These are phyloP conservation scores for Mortierella sp. DNA, from an alignment of 371 early-diverging fungal species.

Conservation along the genomic window DNA sequence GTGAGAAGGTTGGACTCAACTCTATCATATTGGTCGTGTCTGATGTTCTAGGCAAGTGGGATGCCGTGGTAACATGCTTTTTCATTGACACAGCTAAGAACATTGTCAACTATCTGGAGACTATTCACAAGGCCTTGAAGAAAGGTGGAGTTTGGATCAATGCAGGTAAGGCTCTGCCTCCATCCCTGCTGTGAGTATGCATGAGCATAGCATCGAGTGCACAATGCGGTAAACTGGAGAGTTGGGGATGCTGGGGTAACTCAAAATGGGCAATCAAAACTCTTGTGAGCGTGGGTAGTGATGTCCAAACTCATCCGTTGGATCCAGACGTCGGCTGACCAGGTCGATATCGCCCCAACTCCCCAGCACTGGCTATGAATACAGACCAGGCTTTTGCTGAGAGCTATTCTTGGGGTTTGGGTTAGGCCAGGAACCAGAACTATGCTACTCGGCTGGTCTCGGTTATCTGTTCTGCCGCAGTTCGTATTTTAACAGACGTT, in stretches of 20 bases:
- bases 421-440: constrained; percentile 25
- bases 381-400: no score
- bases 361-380: no score
- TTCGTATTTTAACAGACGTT: not conserved
- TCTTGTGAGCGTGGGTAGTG: no score
- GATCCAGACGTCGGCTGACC: no score
- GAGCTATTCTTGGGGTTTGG: constrained; percentile 29
- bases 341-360: no score
- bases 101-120: constrained; percentile 85
- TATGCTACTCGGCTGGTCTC: not conserved
- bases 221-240: no score
- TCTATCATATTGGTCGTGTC: no score
- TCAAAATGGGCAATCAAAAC: no score
- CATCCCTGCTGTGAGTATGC: not conserved
- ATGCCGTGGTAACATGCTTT: constrained; percentile 93
- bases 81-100: constrained; percentile 97
- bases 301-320: no score
- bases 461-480: no score
- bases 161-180: constrained; percentile 64
- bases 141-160: constrained; percentile 96
- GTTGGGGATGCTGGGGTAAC: not conserved
- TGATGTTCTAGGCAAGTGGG: constrained; percentile 72
- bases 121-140: constrained; percentile 79
- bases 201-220: constrained; percentile 4
- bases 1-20: no score